Evolutionary conservation across 257 asterid species (phyloP).

Genomic region (Solanum dulcamara): DNA sequence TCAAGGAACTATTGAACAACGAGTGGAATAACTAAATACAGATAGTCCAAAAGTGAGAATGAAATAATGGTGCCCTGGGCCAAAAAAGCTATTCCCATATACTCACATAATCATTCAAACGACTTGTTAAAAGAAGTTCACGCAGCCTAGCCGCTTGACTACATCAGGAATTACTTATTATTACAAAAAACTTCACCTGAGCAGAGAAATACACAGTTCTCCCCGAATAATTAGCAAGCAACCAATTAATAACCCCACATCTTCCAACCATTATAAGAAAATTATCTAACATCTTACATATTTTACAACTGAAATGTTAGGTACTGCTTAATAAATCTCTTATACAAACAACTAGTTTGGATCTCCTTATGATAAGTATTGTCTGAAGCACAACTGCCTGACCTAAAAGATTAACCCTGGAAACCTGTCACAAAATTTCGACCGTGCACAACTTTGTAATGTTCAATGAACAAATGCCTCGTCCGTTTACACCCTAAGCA

Average conservation of each 20-base stretch:
- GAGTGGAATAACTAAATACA: neutral
- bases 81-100: neutral
- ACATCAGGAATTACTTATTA: neutral
- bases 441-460: neutral
- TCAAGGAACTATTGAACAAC: neutral
- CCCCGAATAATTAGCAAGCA: neutral
- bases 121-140: neutral
- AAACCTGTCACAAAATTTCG: neutral
- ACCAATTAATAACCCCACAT: neutral
- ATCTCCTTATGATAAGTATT: neutral
- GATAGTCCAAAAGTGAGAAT: neutral
- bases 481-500: neutral
- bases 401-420: neutral
- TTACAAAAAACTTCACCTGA: neutral
- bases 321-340: neutral
- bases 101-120: neutral
- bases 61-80: neutral
- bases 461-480: neutral
- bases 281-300: neutral
- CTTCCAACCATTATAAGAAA: neutral
- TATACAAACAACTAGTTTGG: neutral
- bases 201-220: neutral
- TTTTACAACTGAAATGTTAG: neutral
- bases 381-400: neutral
- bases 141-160: neutral